A percentile compares a stretch with the other conserved stretches of the same genome.
Evolutionary conservation across 2,329 filamentous ascomycete species (phyloP).

Genomic region (Pseudocercospora cruenta): DNA sequence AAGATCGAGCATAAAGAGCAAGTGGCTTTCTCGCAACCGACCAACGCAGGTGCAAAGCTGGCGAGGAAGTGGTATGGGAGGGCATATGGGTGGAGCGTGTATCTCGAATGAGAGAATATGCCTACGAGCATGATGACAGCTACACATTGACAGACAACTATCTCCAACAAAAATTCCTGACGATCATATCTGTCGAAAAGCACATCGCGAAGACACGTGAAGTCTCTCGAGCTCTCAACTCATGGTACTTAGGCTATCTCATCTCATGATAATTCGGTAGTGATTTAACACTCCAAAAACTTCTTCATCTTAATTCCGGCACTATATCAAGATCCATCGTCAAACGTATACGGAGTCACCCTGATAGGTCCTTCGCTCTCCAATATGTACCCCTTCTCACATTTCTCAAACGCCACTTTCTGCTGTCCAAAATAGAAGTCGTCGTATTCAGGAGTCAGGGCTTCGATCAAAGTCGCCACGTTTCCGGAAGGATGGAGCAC

Average conservation of each 20-base stretch:
- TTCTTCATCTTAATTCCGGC: background rate
- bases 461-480: constrained; percentile 18
- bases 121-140: too few species aligned
- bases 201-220: too few species aligned
- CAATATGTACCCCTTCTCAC: constrained; percentile 29
- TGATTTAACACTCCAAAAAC: background rate
- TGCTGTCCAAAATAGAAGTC: constrained; percentile 23
- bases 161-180: too few species aligned
- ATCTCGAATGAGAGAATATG: constrained; percentile 63
- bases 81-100: constrained; percentile 63
- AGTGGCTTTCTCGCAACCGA: constrained; percentile 70
- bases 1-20: constrained; percentile 57
- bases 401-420: constrained; percentile 25
- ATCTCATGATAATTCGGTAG: background rate
- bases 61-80: constrained; percentile 62
- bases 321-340: constrained; percentile 6
- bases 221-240: too few species aligned
- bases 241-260: too few species aligned
- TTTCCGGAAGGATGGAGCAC: constrained; percentile 19
- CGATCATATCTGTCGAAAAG: too few species aligned
- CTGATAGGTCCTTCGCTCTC: constrained; percentile 25
- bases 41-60: constrained; percentile 61
- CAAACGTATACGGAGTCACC: constrained; percentile 17
- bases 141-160: too few species aligned
- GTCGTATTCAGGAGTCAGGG: constrained; percentile 17